Conservation (phyloP, 2,329 filamentous ascomycete species). For the Diaporthe vexans region DNA sequence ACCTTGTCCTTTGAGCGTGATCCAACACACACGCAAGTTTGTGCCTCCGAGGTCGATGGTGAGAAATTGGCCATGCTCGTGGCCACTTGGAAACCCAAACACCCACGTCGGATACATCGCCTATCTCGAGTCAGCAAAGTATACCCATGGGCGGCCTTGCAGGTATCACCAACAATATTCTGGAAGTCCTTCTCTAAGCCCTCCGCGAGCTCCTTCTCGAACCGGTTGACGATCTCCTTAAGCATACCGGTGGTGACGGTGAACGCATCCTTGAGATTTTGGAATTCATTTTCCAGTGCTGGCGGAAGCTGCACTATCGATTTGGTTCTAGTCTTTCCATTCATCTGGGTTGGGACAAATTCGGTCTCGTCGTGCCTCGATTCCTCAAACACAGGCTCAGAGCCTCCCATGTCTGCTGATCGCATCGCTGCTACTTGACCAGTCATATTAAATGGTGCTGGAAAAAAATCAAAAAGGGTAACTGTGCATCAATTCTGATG, state of each 20-base stretch:
- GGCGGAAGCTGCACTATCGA: conserved; percentile 21
- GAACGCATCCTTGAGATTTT: conserved; percentile 21
- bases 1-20: conserved; percentile 44
- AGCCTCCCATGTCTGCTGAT: background rate
- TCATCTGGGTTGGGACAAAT: background rate
- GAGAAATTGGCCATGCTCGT: conserved; percentile 71
- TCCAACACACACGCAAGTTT: conserved; percentile 52
- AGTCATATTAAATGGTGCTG: background rate
- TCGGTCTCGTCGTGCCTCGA: background rate
- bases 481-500: background rate
- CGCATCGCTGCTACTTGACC: background rate
- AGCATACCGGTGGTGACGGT: conserved; percentile 34
- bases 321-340: background rate
- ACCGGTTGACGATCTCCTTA: conserved; percentile 29
- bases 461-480: background rate
- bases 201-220: conserved; percentile 33
- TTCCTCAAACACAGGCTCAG: background rate
- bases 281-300: conserved; percentile 6
- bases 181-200: conserved; percentile 33
- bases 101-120: conserved; percentile 40
- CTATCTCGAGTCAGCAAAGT: conserved; percentile 8
- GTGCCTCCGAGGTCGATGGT: conserved; percentile 54
- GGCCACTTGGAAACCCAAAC: conserved; percentile 75
- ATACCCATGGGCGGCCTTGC: background rate
- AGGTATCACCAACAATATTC: conserved; percentile 30